Base-by-base conservation (phyloP, 345 rosid genomes). In the Arabis alpina region DNA sequence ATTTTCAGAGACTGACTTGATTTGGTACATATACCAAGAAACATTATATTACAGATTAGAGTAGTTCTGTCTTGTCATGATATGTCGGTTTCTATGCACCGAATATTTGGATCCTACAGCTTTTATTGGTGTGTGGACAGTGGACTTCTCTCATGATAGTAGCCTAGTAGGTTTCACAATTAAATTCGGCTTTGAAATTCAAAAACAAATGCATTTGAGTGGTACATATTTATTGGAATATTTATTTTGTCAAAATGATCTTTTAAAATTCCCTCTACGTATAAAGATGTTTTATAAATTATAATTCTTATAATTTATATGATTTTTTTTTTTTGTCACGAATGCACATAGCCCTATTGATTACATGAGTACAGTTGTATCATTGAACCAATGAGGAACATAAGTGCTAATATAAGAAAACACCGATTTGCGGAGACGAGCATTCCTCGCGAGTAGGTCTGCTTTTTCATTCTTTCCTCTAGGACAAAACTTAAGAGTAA, bases 81-180 rank as follows among this genome's bases (percentile, higher is more conserved):
- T 37, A 64, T 48, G 65, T 57, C 54, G 11, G 24, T 47, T 24
- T 58, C 27, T 23, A 24, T 37, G 39, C 28, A 57, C 7, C 56
- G 2, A 55, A 57, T 14, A 24, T 11, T 37, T 57, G 48, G 64
- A 40, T 49, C 58, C 73, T 27, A 70, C 50, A 48, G 23, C 56
- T 10, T 68, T 57, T 48, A 56, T 36, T 56, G 56, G 47, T 56
- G 8, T 19, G 23, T 19, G 23, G 1, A 19, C 23, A 19, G 23
- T 47, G 39, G 56, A 57, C 57, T 36, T 36, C n/a, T 68, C 13
- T 44, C 5, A 36, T 44, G 14, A 32, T 44, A 2, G n/a, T 25
- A 49, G 58, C 19, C 13, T 57, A 57, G 65, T 56, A 47, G 65
- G 47, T 39, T 19, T 23, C 30, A 57, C 63, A 39, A 11, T 57